These are phyloP conservation scores for Coleophoma crateriformis DNA, from an alignment of 2,329 filamentous ascomycete genomes.

Conservation along the genomic window DNA sequence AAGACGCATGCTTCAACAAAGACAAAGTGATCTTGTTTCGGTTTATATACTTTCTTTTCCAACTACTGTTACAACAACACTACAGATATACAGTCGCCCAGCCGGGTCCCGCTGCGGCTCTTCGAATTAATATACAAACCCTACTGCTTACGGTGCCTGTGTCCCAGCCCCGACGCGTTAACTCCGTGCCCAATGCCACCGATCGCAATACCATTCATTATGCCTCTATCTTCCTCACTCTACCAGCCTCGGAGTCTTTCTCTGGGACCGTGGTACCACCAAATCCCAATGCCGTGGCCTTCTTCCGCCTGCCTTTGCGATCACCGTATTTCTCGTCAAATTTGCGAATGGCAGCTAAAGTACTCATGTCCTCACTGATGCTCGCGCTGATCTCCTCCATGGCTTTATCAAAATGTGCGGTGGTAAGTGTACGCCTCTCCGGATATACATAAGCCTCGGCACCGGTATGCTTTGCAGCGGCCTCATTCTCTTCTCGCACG, in stretches of 20 bases:
- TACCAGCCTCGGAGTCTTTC: slow-evolving; percentile 24
- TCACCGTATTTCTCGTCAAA: slow-evolving; percentile 97
- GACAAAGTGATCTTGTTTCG: no score
- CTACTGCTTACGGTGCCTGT: neutral
- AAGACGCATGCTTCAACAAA: no score
- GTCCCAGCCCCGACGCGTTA: neutral
- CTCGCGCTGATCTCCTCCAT: slow-evolving; percentile 86
- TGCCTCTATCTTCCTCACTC: slow-evolving; percentile 22
- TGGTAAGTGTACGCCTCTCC: slow-evolving; percentile 58
- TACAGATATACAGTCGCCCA: no score
- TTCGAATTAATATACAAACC: neutral
- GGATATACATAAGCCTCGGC: slow-evolving; percentile 49
- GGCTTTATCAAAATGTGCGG: slow-evolving; percentile 77
- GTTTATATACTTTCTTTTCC: no score
- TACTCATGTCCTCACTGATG: slow-evolving; percentile 90
- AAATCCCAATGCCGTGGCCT: slow-evolving; percentile 52
- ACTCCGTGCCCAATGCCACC: neutral
- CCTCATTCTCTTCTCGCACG: slow-evolving; percentile 65
- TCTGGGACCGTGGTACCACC: slow-evolving; percentile 28
- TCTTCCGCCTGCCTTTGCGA: slow-evolving; percentile 60
- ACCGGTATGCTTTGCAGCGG: slow-evolving; percentile 30
- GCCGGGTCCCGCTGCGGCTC: no score
- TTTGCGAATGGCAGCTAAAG: slow-evolving; percentile 78
- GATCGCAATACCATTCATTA: slow-evolving; percentile 2
- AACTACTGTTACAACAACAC: no score